Evolutionary conservation across 139 green algal species (phyloP).

Genomic region (Chloropicon primus): DNA sequence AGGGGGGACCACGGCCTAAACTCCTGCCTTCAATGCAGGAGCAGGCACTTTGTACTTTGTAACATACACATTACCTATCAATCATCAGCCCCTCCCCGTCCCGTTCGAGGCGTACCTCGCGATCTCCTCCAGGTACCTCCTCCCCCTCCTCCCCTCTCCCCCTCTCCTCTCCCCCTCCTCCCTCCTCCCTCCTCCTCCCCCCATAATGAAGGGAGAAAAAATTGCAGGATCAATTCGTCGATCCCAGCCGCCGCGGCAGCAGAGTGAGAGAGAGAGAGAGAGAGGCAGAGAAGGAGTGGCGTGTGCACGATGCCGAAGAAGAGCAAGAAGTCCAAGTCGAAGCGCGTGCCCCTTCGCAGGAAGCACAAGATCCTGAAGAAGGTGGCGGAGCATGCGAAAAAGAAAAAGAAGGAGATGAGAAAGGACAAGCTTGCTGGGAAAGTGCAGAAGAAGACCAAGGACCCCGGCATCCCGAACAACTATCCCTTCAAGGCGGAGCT

Average conservation of each 20-base stretch:
- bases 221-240: no score
- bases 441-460: constrained; percentile 39
- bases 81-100: not conserved
- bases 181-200: no score
- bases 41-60: not conserved
- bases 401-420: constrained; percentile 25
- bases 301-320: constrained; percentile 60
- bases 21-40: not conserved
- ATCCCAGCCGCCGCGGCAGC: no score
- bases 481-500: constrained; percentile 95
- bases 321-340: constrained; percentile 75
- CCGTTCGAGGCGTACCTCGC: no score
- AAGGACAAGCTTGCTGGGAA: not conserved
- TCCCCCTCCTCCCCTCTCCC: no score
- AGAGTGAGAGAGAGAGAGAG: not conserved
- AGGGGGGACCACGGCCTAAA: not conserved
- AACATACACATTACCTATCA: not conserved
- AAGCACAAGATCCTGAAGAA: constrained; percentile 91
- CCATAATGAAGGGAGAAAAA: no score
- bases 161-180: no score
- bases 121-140: no score
- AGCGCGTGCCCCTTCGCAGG: constrained; percentile 73
- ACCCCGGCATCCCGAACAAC: constrained; percentile 77
- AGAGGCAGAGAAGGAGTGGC: not conserved
- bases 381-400: constrained; percentile 55